Percentiles rank a stretch among this genome's conserved stretches.
Conservation (phyloP, 2,329 filamentous ascomycete genomes). For the Onygenales sp. region DNA sequence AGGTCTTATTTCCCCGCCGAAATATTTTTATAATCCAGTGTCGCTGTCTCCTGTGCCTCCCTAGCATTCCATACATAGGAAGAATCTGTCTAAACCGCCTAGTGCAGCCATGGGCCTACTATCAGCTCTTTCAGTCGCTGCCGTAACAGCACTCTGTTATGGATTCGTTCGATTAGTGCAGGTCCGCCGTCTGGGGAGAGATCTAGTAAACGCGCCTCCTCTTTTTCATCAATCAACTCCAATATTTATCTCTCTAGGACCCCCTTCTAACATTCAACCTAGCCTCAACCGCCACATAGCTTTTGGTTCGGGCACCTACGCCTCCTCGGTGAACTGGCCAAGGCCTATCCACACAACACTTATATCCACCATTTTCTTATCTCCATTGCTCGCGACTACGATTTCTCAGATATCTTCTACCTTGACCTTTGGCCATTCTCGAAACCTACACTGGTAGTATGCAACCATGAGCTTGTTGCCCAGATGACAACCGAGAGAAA, state of each 20-base stretch:
- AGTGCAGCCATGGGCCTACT: not conserved
- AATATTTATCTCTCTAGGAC: no score
- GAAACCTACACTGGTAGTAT: constrained; percentile 26
- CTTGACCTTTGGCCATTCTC: constrained; percentile 33
- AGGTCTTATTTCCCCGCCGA: no score
- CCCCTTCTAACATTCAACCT: not conserved
- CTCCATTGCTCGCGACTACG: constrained; percentile 1
- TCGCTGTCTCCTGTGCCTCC: no score
- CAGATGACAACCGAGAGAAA: constrained; percentile 29
- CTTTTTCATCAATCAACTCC: not conserved
- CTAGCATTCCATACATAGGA: no score
- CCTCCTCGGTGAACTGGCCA: not conserved
- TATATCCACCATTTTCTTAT: constrained; percentile 1
- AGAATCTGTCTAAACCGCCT: not conserved
- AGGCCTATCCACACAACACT: not conserved
- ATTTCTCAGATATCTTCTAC: constrained; percentile 14
- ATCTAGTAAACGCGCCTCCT: not conserved
- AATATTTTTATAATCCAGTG: no score
- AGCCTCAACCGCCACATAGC: constrained; percentile 3
- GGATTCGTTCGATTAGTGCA: not conserved
- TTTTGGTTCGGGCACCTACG: constrained; percentile 2
- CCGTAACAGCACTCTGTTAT: not conserved
- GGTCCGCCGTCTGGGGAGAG: not conserved
- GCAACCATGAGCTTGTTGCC: constrained; percentile 28
- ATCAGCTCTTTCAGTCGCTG: not conserved